Conservation (phyloP, 2,329 filamentous ascomycete species). For the Xylariaceae sp. region DNA sequence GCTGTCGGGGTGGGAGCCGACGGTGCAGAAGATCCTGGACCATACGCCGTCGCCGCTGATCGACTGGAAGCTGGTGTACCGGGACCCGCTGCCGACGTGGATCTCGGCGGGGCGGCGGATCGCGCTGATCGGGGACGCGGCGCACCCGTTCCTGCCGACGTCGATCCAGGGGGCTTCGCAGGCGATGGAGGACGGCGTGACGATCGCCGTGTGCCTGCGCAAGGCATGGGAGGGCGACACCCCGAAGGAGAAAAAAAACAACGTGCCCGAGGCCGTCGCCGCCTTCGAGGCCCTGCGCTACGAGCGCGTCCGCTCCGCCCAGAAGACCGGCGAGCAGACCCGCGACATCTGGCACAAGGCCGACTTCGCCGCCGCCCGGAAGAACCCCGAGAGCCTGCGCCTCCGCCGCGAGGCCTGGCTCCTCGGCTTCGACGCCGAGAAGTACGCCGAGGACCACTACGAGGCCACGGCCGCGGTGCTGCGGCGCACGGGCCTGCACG, state of each 20-base stretch:
- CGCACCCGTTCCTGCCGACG: conserved; percentile 53
- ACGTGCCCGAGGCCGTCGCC: conserved; percentile 45
- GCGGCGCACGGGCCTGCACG: conserved; percentile 21
- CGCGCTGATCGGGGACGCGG: conserved; percentile 51
- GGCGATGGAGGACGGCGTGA: conserved; percentile 53
- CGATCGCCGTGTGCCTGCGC: conserved; percentile 47
- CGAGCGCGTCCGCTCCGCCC: conserved; percentile 49
- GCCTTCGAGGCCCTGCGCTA: conserved; percentile 51
- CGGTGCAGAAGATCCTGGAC: conserved; percentile 47
- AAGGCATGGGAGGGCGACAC: conserved; percentile 36
- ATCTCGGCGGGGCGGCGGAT: conserved; percentile 44
- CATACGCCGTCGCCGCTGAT: conserved; percentile 37
- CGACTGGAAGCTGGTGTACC: conserved; percentile 44
- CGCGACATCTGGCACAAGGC: conserved; percentile 56
- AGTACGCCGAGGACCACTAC: conserved; percentile 46
- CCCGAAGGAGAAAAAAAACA: too few species aligned
- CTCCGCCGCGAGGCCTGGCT: conserved; percentile 52
- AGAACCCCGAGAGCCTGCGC: conserved; percentile 47
- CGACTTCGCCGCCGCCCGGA: conserved; percentile 49
- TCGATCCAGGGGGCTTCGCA: conserved; percentile 51
- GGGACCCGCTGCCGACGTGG: conserved; percentile 45
- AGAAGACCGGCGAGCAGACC: conserved; percentile 51
- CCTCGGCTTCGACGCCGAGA: conserved; percentile 52
- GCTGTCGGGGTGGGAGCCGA: conserved; percentile 36
- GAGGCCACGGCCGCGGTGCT: conserved; percentile 30